Evolutionary conservation across 2,329 filamentous ascomycete genomes (phyloP), one percentile per base, ranked within the genome.

Genomic region (Lachnellula cervina): DNA sequence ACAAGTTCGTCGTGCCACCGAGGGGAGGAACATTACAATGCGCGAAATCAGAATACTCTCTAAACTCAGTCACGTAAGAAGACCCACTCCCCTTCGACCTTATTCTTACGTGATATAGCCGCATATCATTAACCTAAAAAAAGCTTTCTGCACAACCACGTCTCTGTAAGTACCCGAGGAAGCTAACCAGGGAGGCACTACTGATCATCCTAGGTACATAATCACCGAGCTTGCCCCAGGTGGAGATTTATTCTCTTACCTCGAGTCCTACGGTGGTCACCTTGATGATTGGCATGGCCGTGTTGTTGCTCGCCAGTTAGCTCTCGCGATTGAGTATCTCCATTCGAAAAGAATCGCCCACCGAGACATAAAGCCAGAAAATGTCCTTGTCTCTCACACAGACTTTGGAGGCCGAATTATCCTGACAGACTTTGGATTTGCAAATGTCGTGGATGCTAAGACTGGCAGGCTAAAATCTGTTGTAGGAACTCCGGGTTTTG

Each of bases 191-290:
- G 35, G 57, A 19, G 28, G 17, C 11, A 2, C 3, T 5, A 4
- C 40, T 56, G 34, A 64, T 59, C 23, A 23, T 32, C 8, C 21
- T 37, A 81, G 78, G 35, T 82, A 80, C 56, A 77, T 78, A 0
- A 82, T 85, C 56, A 80, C 76, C 1, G 80, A 84, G 50, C 71
- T 85, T 37, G 81, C 81, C 73, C 76, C 4, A 76, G 82, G 60
- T 40, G 68, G 68, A 40, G 68, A 70, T 44, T 57, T 70, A 2
- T 69, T 63, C 45, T 68, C 67, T 3, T 69, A 67, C 46, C 51
- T 69, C 25, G 58, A 64, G 25, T 57, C 60, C 32, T 55, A 65
- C 19, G 57, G 56, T 32, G 62, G 61, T 8, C 16, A 7, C 5
- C 61, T 70, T 13, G 55, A 54, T 46, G 67, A 68, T 52, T 47